These are phyloP conservation scores for Cyberlindnera petersonii DNA, from an alignment of 805 yeast genomes.

Conservation along the genomic window DNA sequence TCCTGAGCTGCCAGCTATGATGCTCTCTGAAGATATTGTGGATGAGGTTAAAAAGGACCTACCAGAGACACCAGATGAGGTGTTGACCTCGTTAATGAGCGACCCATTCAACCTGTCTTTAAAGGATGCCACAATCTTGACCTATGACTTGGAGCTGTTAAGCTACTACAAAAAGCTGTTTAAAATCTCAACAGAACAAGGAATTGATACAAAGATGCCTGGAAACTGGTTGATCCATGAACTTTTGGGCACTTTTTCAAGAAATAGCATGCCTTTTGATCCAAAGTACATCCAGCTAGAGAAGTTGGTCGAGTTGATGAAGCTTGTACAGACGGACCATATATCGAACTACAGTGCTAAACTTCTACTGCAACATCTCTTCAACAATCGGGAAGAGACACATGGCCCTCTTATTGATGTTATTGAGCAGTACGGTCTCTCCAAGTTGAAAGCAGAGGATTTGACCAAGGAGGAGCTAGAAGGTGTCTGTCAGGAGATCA, in stretches of 20 bases:
- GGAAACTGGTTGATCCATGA: conserved; percentile 85
- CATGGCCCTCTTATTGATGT: conserved; percentile 36
- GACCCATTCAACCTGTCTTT: conserved; percentile 54
- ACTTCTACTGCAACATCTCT: conserved; percentile 55
- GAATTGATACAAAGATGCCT: conserved; percentile 37
- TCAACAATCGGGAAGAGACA: conserved; percentile 44
- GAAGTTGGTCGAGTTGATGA: conserved; percentile 52
- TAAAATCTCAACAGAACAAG: conserved; percentile 15
- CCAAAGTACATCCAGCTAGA: conserved; percentile 34
- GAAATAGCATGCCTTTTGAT: conserved; percentile 38
- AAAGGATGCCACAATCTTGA: conserved; percentile 71
- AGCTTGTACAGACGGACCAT: conserved; percentile 38
- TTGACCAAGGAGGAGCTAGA: conserved; percentile 30
- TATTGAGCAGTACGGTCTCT: conserved; percentile 52
- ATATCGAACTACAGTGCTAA: conserved; percentile 70
- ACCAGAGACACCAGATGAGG: conserved; percentile 62
- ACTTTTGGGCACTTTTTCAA: conserved; percentile 63
- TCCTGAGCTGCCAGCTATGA: conserved; percentile 71
- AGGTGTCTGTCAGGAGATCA: conserved; percentile 34
- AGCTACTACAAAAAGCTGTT: conserved; percentile 50
- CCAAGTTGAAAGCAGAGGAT: conserved; percentile 35
- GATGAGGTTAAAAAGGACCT: conserved; percentile 37
- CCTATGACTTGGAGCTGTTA: conserved; percentile 47
- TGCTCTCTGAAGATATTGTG: conserved; percentile 41
- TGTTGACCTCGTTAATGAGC: conserved; percentile 41